Percentiles rank a stretch among this genome's conserved stretches.
Conservation (phyloP, 805 yeast species). For the Teunomyces tritomae region DNA sequence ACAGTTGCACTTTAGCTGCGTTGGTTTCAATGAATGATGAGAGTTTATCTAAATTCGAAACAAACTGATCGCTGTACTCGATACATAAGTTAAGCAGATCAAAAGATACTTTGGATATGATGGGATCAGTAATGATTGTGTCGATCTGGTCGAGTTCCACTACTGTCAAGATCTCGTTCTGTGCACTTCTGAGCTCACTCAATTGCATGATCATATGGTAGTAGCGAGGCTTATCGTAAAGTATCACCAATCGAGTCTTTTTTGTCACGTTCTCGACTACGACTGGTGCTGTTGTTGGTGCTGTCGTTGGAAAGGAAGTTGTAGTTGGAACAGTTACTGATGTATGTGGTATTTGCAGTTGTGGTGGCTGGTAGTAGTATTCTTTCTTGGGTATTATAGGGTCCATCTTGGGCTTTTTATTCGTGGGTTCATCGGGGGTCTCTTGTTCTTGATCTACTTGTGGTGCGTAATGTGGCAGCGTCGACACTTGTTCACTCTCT, state of each 20-base stretch:
- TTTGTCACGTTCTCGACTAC: background rate
- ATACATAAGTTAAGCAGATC: slow-evolving; percentile 27
- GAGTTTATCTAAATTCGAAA: slow-evolving; percentile 18
- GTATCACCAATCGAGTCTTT: slow-evolving; percentile 15
- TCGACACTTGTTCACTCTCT: background rate
- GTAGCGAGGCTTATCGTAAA: slow-evolving; percentile 28
- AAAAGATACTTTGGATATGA: slow-evolving; percentile 12
- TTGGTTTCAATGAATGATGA: slow-evolving; percentile 20
- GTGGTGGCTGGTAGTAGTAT: background rate
- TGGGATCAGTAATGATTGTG: slow-evolving; percentile 10
- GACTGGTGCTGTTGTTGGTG: background rate
- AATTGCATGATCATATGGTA: slow-evolving; percentile 25
- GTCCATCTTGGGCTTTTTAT: background rate
- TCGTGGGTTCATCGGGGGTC: background rate
- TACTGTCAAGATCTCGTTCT: slow-evolving; percentile 17
- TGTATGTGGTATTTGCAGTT: background rate
- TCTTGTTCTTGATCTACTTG: background rate
- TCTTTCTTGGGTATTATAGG: background rate
- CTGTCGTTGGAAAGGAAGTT: background rate
- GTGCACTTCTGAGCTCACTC: slow-evolving; percentile 18
- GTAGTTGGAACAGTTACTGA: background rate
- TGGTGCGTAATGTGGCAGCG: background rate
- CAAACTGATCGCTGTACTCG: slow-evolving; percentile 32
- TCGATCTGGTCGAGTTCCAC: slow-evolving; percentile 18
- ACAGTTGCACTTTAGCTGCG: slow-evolving; percentile 11